Base-by-base conservation (phyloP, 208 protist species). In the Sergeia podlipaevii region DNA sequence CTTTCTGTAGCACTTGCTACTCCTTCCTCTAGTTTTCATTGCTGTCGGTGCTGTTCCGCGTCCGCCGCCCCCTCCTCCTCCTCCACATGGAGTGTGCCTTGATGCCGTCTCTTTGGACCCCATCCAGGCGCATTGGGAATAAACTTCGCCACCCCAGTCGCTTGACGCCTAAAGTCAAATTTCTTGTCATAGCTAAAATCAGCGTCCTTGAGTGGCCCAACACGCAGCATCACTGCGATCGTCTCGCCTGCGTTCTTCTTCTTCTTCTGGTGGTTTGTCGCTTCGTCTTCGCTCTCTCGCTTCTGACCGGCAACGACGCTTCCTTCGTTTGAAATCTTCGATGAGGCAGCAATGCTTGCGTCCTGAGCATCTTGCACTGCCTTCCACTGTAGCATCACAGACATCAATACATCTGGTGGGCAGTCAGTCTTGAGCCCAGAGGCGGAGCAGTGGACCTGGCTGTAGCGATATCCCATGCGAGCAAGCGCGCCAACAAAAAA, bases 351-450 rank as follows among this genome's bases (percentile, higher is more conserved):
- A 27, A 27, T 13, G 26, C 26, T 51, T 2, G 27, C 45, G 5
- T 78, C 60, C 38, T 59, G 39, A 29, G 36, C 60, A 17, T 81
- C 67, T 27, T 78, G 54, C 34, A 68, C 24, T 36, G 50, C 29
- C 45, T 83, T 89, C 78, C 80, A 97, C 37, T 67, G 61, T 39
- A 95, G 69, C 74, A 97, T 82, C 23, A 97, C 80, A 17, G 79
- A 51, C 17, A 92, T 82, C 2, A 98, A 64, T 15, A 93, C 68
- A 29, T 85, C 65, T 1, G 79, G 73, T 0, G 96, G 96, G 47
- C 86, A 95, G 67, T 97, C 78, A 21, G 93, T 97, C 65, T 98
- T 98, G 20, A 98, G 52, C 3, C 80, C 91, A 3, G 77, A 59
- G 0, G 86, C 74, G 29, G 74, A 65, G 56, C 85, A 95, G 70